phyloP scores from a whole-genome alignment of 2,329 filamentous ascomycete genomes.

The Cadophora sp. region DNA sequence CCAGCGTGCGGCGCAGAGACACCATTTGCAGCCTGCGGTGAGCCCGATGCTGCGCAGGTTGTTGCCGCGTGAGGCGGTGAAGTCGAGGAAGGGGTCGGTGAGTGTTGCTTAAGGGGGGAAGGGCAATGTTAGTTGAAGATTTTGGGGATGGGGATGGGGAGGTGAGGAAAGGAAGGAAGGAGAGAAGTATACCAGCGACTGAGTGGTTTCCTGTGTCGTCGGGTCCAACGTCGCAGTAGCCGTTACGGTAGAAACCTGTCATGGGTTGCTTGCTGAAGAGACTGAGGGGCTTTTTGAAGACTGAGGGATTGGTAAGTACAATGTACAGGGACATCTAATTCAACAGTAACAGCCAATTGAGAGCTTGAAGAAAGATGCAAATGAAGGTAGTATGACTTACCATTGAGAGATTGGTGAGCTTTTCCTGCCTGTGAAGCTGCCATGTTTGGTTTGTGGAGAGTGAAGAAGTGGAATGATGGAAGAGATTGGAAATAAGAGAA shows the following conservation, averaged over 20 bases:
- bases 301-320: slow-evolving; percentile 43
- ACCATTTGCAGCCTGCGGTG: slow-evolving; percentile 66
- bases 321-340: not conserved
- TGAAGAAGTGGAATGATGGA: not conserved
- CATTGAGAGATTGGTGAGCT: slow-evolving; percentile 26
- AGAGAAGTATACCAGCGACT: slow-evolving; percentile 49
- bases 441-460: not conserved
- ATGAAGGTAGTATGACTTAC: slow-evolving; percentile 2
- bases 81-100: slow-evolving; percentile 67
- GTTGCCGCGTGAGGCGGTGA: slow-evolving; percentile 63
- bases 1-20: slow-evolving; percentile 65
- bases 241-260: slow-evolving; percentile 66
- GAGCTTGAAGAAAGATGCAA: not conserved
- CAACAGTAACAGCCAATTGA: not conserved
- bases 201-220: slow-evolving; percentile 65
- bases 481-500: not conserved
- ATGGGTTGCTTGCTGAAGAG: slow-evolving; percentile 63
- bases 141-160: not conserved
- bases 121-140: not conserved
- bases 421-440: slow-evolving; percentile 20
- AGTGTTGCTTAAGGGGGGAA: slow-evolving; percentile 53
- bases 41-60: slow-evolving; percentile 62
- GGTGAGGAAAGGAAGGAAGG: not conserved
- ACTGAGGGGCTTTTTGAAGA: slow-evolving; percentile 63
- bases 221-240: slow-evolving; percentile 61